These are phyloP conservation scores for Psilocybe mexicana DNA, from an alignment of 1,284 basidiomycete species.

Conservation along the genomic window DNA sequence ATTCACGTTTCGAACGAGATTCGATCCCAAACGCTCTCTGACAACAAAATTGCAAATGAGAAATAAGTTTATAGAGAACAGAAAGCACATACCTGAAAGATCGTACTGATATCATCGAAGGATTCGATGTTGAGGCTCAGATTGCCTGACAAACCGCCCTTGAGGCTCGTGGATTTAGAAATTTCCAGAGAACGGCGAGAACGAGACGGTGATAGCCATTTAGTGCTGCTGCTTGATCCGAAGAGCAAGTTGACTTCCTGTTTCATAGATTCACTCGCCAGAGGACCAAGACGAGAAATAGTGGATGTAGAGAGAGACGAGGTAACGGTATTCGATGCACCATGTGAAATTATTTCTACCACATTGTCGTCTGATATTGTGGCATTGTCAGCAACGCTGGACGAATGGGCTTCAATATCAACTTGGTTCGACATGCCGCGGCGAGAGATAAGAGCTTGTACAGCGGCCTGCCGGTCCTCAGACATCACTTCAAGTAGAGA, in stretches of 20 bases:
- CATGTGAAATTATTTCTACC: neutral
- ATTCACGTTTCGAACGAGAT: neutral
- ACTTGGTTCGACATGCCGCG: slow-evolving; percentile 15
- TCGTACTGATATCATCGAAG: slow-evolving; percentile 16
- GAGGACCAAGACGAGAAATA: slow-evolving; percentile 22
- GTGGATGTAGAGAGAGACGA: slow-evolving; percentile 11
- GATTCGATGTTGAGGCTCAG: slow-evolving; percentile 17
- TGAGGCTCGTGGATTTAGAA: slow-evolving; percentile 1
- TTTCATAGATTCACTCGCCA: slow-evolving; percentile 27
- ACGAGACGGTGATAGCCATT: slow-evolving; percentile 6
- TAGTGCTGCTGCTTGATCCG: slow-evolving; percentile 15
- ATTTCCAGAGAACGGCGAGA: slow-evolving; percentile 1
- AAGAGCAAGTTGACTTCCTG: slow-evolving; percentile 22
- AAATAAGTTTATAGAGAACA: neutral
- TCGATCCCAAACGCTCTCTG: slow-evolving; percentile 6
- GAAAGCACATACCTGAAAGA: slow-evolving; percentile 15
- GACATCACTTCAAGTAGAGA: slow-evolving; percentile 44
- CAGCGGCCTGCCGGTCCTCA: slow-evolving; percentile 35
- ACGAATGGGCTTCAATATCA: neutral
- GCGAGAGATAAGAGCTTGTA: slow-evolving; percentile 15
- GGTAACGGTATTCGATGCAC: neutral
- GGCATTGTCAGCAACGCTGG: no score
- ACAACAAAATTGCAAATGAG: neutral
- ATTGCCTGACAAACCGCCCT: neutral
- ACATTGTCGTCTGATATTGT: neutral